These are phyloP conservation scores for Kluyveromyces wickerhamii DNA, from an alignment of 805 yeast species.

Conservation along the genomic window DNA sequence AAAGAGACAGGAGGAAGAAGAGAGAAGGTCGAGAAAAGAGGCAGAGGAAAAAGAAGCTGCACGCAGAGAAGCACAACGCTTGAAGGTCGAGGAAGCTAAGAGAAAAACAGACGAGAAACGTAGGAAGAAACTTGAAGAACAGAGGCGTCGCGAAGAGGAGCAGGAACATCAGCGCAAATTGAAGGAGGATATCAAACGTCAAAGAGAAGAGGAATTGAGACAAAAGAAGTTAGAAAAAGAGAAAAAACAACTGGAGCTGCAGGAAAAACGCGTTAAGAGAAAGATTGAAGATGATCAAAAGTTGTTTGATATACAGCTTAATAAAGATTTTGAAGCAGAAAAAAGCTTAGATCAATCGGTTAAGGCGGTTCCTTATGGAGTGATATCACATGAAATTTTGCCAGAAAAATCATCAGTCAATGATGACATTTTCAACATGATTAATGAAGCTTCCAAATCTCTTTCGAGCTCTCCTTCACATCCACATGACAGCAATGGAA, in stretches of 20 bases:
- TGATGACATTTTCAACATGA: constrained; percentile 23
- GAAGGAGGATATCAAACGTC: constrained; percentile 34
- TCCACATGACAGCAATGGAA: neutral
- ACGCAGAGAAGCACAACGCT: constrained; percentile 32
- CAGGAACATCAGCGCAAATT: constrained; percentile 32
- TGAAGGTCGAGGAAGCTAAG: constrained; percentile 35
- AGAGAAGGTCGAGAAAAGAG: constrained; percentile 38
- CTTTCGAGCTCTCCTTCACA: constrained; percentile 15
- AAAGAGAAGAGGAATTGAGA: constrained; percentile 33
- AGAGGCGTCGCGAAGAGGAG: constrained; percentile 35
- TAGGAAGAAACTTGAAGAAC: constrained; percentile 34
- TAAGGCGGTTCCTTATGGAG: constrained; percentile 13
- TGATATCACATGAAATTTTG: neutral
- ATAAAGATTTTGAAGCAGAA: constrained; percentile 17
- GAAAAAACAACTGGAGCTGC: constrained; percentile 23
- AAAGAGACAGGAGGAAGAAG: constrained; percentile 46
- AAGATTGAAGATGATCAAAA: constrained; percentile 29
- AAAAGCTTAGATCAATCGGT: constrained; percentile 23
- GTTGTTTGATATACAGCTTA: constrained; percentile 6
- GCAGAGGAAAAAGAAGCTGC: constrained; percentile 37
- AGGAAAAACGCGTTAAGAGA: constrained; percentile 21
- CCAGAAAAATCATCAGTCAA: constrained; percentile 10
- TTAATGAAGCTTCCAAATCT: constrained; percentile 24
- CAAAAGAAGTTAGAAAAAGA: constrained; percentile 25
- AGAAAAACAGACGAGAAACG: constrained; percentile 34